Evolutionary conservation across 495 filamentous ascomycete genomes (phyloP).

Genomic region (Penicillium angulare): DNA sequence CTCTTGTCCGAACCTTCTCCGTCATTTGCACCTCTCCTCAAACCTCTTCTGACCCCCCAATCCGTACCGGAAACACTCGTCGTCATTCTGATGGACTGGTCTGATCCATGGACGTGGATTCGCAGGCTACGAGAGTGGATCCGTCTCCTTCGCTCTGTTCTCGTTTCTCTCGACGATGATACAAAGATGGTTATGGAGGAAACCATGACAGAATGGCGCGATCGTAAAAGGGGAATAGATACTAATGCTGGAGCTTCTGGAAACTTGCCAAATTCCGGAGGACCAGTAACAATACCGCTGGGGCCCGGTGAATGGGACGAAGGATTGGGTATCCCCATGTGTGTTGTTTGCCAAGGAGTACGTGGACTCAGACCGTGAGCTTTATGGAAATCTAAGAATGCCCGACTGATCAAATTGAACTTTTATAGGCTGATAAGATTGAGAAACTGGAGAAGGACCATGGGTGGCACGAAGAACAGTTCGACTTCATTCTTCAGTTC

Average conservation of each 20-base stretch:
- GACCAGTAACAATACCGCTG: constrained; percentile 65
- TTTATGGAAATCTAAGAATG: background rate
- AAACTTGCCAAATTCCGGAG: constrained; percentile 51
- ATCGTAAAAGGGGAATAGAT: constrained; percentile 48
- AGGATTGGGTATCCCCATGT: constrained; percentile 81
- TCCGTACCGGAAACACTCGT: constrained; percentile 85
- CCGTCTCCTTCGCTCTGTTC: constrained; percentile 69
- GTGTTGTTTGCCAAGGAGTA: constrained; percentile 92
- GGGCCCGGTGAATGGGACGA: constrained; percentile 96
- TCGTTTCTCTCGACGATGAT: constrained; percentile 71
- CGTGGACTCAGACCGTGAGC: constrained; percentile 19
- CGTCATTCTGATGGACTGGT: constrained; percentile 89
- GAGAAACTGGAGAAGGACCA: constrained; percentile 82
- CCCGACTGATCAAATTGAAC: constrained; percentile 10
- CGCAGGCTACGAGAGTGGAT: constrained; percentile 87
- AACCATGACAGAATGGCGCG: constrained; percentile 63
- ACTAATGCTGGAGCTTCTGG: constrained; percentile 31
- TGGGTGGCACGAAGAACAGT: constrained; percentile 90
- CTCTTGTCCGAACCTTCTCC: constrained; percentile 79
- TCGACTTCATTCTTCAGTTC: constrained; percentile 88
- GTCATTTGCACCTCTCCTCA: constrained; percentile 78
- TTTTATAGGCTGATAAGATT: constrained; percentile 78
- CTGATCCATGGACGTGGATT: constrained; percentile 88
- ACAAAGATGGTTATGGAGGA: constrained; percentile 82
- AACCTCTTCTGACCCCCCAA: constrained; percentile 80